Evolutionary conservation across 768 basidiomycete species (phyloP).

Genomic region (Daedaleopsis sinensis): DNA sequence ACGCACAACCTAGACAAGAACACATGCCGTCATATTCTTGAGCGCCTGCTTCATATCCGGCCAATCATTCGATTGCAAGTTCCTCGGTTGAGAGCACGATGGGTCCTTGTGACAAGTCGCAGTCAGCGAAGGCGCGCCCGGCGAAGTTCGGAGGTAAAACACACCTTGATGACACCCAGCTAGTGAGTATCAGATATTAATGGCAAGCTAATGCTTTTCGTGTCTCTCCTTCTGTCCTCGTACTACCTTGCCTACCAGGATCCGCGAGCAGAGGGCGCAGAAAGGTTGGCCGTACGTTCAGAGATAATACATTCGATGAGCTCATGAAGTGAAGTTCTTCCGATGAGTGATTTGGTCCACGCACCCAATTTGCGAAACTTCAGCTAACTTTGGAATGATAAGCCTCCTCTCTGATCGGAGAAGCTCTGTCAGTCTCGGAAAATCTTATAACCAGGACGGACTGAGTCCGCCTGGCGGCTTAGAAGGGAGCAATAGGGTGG

Average conservation of each 20-base stretch:
- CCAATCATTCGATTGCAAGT: not conserved
- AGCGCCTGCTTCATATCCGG: not conserved
- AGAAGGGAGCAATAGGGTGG: too few species aligned
- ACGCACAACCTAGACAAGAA: not conserved
- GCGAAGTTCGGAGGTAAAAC: conserved; percentile 22
- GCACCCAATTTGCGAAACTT: not conserved
- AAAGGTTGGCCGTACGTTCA: conserved; percentile 90
- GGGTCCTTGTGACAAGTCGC: not conserved
- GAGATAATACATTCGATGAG: conserved; percentile 51
- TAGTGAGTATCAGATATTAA: conserved; percentile 92
- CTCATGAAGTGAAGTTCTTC: too few species aligned
- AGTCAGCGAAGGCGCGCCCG: not conserved
- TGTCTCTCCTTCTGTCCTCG: conserved; percentile 86
- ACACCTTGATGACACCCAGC: conserved; percentile 92
- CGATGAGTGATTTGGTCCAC: not conserved
- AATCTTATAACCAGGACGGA: too few species aligned
- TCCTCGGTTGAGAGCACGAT: not conserved
- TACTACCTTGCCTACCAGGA: conserved; percentile 82
- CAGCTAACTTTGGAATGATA: not conserved
- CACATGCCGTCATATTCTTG: not conserved
- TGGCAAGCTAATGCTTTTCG: conserved; percentile 67
- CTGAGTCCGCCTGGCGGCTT: too few species aligned
- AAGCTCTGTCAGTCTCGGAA: not conserved
- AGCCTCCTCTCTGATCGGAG: not conserved
- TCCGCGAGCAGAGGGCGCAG: conserved; percentile 80